Evolutionary conservation across 768 basidiomycete species (phyloP).

Genomic region (Mycena rosella): DNA sequence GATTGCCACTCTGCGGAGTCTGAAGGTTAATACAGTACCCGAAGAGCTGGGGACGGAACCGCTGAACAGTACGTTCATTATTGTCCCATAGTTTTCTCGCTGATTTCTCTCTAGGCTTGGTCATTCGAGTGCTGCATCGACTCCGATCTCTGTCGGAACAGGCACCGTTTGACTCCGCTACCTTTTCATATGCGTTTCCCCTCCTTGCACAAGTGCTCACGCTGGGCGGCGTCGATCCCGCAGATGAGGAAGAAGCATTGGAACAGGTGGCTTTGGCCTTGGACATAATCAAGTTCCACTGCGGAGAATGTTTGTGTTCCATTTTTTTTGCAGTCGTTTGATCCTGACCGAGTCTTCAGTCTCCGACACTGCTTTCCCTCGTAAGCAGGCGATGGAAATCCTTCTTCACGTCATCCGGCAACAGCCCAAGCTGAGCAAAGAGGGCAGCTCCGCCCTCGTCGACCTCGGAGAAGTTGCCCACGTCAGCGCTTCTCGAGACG

Average conservation of each 20-base stretch:
- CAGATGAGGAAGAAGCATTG: constrained; percentile 80
- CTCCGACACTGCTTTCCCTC: constrained; percentile 78
- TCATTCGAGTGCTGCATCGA: constrained; percentile 88
- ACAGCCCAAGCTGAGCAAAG: constrained; percentile 87
- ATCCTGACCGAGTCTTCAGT: constrained; percentile 58
- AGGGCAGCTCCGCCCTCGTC: constrained; percentile 83
- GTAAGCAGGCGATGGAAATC: constrained; percentile 73
- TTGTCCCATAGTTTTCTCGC: neutral
- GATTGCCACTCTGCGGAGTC: constrained; percentile 84
- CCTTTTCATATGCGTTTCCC: constrained; percentile 86
- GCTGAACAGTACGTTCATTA: constrained; percentile 59
- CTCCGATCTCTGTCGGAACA: constrained; percentile 86
- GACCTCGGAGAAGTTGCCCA: constrained; percentile 87
- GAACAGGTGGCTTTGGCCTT: constrained; percentile 83
- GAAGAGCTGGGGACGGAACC: constrained; percentile 81
- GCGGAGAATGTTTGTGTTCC: constrained; percentile 73
- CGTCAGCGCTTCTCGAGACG: constrained; percentile 69
- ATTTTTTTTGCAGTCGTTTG: neutral
- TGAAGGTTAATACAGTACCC: constrained; percentile 75
- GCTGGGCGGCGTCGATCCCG: constrained; percentile 74
- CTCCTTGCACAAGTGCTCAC: constrained; percentile 77
- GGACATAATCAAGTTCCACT: constrained; percentile 78
- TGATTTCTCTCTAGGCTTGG: constrained; percentile 63
- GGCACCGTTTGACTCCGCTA: constrained; percentile 84
- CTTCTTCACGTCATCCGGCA: constrained; percentile 79